Evolutionary conservation across 1,284 basidiomycete genomes (phyloP).

Genomic region (Bjerkandera adusta): DNA sequence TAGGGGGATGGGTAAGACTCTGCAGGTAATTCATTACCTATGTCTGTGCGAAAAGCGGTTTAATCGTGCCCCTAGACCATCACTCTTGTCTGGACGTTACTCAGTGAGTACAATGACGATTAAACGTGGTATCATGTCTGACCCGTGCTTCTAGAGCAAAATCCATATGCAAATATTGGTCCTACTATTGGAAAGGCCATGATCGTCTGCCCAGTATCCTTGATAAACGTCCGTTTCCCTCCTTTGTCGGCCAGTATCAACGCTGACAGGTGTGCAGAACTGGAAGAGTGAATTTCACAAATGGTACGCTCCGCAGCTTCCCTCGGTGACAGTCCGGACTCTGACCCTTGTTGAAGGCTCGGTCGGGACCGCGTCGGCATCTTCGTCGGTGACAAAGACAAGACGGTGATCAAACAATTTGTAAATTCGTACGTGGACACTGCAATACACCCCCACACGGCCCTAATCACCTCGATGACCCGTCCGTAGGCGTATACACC

Average conservation of each 20-base stretch:
- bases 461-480: too few relatives aligned
- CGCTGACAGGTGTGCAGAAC: conserved; percentile 52
- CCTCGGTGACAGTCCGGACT: neutral
- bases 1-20: conserved; percentile 94
- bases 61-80: conserved; percentile 62
- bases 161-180: conserved; percentile 65
- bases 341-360: conserved; percentile 43
- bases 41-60: too few relatives aligned
- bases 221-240: conserved; percentile 65
- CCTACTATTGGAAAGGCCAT: conserved; percentile 75
- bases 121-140: conserved; percentile 8
- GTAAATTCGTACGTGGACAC: conserved; percentile 57
- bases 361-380: conserved; percentile 82
- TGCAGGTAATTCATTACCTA: conserved; percentile 49
- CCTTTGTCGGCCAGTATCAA: neutral
- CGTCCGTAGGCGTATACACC: conserved; percentile 59
- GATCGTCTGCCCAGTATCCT: conserved; percentile 93
- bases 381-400: conserved; percentile 79
- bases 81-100: conserved; percentile 82
- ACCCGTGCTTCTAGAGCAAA: conserved; percentile 61
- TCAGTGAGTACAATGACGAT: conserved; percentile 53
- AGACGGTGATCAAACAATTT: conserved; percentile 70
- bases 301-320: conserved; percentile 57
- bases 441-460: conserved; percentile 5
- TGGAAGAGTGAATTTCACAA: conserved; percentile 97